Base-by-base conservation (phyloP, 805 yeast species). In the Danielia oregonensis region DNA sequence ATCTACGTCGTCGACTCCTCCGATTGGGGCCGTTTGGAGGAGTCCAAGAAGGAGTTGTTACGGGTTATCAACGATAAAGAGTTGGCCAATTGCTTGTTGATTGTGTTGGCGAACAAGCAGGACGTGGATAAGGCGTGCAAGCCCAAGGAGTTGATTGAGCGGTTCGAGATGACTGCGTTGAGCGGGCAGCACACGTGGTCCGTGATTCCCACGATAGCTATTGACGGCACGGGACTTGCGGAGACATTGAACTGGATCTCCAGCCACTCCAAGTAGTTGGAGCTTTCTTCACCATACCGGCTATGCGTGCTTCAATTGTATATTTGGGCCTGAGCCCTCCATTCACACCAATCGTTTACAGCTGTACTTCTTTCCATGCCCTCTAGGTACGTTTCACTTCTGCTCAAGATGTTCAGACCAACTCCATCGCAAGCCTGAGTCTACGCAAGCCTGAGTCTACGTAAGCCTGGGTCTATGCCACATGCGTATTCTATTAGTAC, bases 201-300 rank as follows among this genome's bases (percentile, higher is more conserved):
- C 32, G 94, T 89, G 24, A 85, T 89, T 41, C 96, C 96, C 15
- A 82, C 95, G 17, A 81, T 87, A 48, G 96, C 95, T 21, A 76
- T 80, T 43, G 83, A 87, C 38, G 96, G 96, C 17, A 88, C 87
- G 37, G 97, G 96, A 12, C 70, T 88, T 41, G 79, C 81, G 28
- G 96, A 88, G 59, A 89, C 95, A 6, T 68, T 87, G 57, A 79
- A 86, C 42, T 87, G 96, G 96, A 74, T 87, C 32, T 75, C 89
- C 11, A 76, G 73, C 40, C 83, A 85, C 48, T 70, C 72, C 32
- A 63, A 64, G 42, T 41, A 24, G 29, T 30, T 24, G 22, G 17
- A 24, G 26, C 23, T 30, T 14, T 17, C 12, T 6, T 13, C 24
- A 7, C 16, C 42, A 30, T 38, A 35, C 39, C 35, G 42, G 39